Evolutionary conservation across 306 rosid genomes (phyloP).

Genomic region (Boehmeria nivea): DNA sequence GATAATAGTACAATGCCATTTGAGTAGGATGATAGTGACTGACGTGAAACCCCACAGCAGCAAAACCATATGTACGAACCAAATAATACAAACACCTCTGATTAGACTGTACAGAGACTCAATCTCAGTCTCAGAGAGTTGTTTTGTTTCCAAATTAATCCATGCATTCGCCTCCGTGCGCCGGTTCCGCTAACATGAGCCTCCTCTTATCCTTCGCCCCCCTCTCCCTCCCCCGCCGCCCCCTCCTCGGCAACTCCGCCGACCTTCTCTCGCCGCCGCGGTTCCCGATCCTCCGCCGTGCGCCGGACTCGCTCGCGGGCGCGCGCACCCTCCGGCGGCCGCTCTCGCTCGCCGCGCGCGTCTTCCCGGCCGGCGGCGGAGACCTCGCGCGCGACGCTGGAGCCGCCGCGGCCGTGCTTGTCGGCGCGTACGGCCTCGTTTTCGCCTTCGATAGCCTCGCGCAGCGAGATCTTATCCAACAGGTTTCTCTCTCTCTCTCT

Average conservation of each 20-base stretch:
- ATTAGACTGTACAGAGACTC: no score
- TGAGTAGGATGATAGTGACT: no score
- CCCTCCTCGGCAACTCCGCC: slow-evolving; percentile 3
- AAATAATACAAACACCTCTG: no score
- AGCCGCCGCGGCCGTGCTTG: slow-evolving; percentile 53
- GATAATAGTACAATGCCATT: no score
- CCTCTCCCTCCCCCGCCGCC: background rate
- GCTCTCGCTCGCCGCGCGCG: slow-evolving; percentile 10
- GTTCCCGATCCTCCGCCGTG: slow-evolving; percentile 26
- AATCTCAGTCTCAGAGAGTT: no score
- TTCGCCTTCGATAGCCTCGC: slow-evolving; percentile 56
- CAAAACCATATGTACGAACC: no score
- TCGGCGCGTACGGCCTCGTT: slow-evolving; percentile 63
- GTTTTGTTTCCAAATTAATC: no score
- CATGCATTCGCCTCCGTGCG: no score
- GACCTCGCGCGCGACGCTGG: slow-evolving; percentile 50
- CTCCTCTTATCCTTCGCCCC: slow-evolving; percentile 11
- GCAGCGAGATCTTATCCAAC: slow-evolving; percentile 45
- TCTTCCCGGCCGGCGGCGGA: slow-evolving; percentile 1
- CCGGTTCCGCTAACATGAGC: background rate
- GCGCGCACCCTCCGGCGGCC: slow-evolving; percentile 1
- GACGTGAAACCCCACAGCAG: no score
- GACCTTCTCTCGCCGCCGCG: background rate
- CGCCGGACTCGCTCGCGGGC: slow-evolving; percentile 20
- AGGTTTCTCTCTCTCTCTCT: slow-evolving; percentile 36